Base-by-base conservation (phyloP, 345 rosid species). In the Reutealis trisperma region DNA sequence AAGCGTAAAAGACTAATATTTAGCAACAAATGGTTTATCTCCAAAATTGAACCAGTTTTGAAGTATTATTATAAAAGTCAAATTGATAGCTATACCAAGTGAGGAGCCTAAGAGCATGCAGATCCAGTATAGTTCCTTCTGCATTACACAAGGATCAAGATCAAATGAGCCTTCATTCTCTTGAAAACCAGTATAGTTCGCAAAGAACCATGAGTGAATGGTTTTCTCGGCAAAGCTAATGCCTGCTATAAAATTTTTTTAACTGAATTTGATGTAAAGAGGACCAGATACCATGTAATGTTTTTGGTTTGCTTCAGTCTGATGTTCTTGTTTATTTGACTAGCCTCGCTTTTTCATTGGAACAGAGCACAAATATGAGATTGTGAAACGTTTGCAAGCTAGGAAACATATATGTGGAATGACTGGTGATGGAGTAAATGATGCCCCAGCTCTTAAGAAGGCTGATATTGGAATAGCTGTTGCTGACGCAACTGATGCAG, bases 401-500 rank as follows among this genome's bases (percentile, higher is more conserved):
- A 84, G 94, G 82, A 89, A 89, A 75, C 93, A 91, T 67, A 79
- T 81, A 60, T 83, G 87, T 80, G 87, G 90, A 80, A 88, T 90
- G 87, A 85, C 90, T 44, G 90, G 93, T 11, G 94, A 88, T 80
- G 87, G 89, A 54, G 86, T 87, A 52, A 90, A 91, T 27, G 95
- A 91, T 75, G 93, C 95, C 67, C 91, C 93, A 16, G 89, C 93
- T 55, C 90, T 91, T 55, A 88, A 91, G 82, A 91, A 87, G 83
- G 93, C 95, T 34, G 88, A 89, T 72, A 88, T 91, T 67, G 95
- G 95, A 58, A 86, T 91, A 42, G 93, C 91, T 41, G 93, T 91
- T 71, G 93, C 90, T 16, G 95, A 88, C 81, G 93, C 91, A 74
- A 89, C 94, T 77, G 93, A 89, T 82, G 92, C 92, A n/a, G 90